These are phyloP conservation scores for Dothistroma pini DNA, from an alignment of 2,329 filamentous ascomycete species.

Conservation along the genomic window DNA sequence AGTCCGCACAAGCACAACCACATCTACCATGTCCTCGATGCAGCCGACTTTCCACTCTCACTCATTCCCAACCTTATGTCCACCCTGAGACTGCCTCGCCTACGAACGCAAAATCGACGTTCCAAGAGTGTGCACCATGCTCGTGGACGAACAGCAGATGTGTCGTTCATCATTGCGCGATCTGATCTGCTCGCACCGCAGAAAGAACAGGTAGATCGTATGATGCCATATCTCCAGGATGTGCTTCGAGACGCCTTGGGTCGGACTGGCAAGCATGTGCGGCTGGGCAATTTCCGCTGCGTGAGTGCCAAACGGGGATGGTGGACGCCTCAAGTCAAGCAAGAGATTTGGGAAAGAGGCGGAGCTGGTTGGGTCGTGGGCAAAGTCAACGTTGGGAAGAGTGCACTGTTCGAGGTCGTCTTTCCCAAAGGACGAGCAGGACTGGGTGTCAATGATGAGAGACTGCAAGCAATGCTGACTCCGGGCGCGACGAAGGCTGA, in stretches of 20 bases:
- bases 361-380: slow-evolving; percentile 94
- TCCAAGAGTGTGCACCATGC: slow-evolving; percentile 64
- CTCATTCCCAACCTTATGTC: slow-evolving; percentile 72
- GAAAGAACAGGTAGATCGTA: slow-evolving; percentile 74
- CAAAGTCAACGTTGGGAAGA: slow-evolving; percentile 98
- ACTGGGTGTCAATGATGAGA: slow-evolving; percentile 3
- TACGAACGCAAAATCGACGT: slow-evolving; percentile 77
- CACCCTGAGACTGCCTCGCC: slow-evolving; percentile 65
- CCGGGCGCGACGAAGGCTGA: neutral
- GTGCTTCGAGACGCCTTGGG: slow-evolving; percentile 76
- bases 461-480: slow-evolving; percentile 2
- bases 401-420: slow-evolving; percentile 79
- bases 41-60: slow-evolving; percentile 95
- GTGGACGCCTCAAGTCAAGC: slow-evolving; percentile 86
- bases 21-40: slow-evolving; percentile 92
- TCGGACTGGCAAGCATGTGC: slow-evolving; percentile 61
- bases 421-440: slow-evolving; percentile 67
- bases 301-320: slow-evolving; percentile 83
- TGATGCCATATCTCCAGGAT: slow-evolving; percentile 81
- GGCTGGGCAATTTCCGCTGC: slow-evolving; percentile 81
- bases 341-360: slow-evolving; percentile 77
- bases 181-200: slow-evolving; percentile 80
- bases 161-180: slow-evolving; percentile 88
- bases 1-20: slow-evolving; percentile 89
- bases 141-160: slow-evolving; percentile 65